Evolutionary conservation across 768 basidiomycete genomes (phyloP).

Genomic region (Termitomyces sp.): DNA sequence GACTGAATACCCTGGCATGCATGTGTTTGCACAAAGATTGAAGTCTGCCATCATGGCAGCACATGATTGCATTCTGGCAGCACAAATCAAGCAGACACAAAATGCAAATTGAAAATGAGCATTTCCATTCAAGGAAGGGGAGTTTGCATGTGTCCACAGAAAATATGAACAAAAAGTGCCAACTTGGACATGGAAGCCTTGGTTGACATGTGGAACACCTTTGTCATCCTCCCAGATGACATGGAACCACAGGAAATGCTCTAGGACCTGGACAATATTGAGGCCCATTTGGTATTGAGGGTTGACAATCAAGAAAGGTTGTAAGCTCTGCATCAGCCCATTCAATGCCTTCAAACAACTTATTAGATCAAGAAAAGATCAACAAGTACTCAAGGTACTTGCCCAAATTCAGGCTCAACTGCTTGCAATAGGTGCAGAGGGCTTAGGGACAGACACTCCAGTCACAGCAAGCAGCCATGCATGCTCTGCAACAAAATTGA

Average conservation of each 20-base stretch:
- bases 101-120: too few species aligned
- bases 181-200: constrained; percentile 71
- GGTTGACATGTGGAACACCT: constrained; percentile 60
- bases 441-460: constrained; percentile 2
- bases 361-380: background rate
- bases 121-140: too few species aligned
- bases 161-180: too few species aligned
- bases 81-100: too few species aligned
- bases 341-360: constrained; percentile 43
- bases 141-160: too few species aligned
- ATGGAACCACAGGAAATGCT: constrained; percentile 61
- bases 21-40: too few species aligned
- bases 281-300: constrained; percentile 66
- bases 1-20: too few species aligned
- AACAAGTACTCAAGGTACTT: constrained; percentile 28
- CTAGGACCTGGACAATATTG: constrained; percentile 54
- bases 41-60: too few species aligned
- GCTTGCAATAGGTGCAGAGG: constrained; percentile 22
- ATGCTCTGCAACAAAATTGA: constrained; percentile 31
- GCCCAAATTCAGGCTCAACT: constrained; percentile 66
- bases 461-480: constrained; percentile 34
- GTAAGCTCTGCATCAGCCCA: constrained; percentile 61
- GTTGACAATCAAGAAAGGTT: constrained; percentile 58
- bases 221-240: constrained; percentile 76
- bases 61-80: too few species aligned